These are phyloP conservation scores for Komagataea norvegica DNA, from an alignment of 1,139 yeast genomes.

Conservation along the genomic window DNA sequence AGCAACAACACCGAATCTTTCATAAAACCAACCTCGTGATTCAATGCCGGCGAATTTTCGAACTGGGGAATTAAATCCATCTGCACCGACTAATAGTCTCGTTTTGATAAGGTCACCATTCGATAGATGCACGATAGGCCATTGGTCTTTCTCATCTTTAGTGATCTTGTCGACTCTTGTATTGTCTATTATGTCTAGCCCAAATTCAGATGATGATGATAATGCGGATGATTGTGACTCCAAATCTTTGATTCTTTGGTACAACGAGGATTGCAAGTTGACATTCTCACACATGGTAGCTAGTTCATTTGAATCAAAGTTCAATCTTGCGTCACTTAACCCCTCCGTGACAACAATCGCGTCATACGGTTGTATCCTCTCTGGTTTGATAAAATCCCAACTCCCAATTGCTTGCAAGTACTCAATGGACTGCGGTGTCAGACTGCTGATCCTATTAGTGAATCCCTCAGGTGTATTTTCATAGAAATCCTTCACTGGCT, in stretches of 20 bases:
- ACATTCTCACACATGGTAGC: constrained; percentile 90
- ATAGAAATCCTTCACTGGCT: constrained; percentile 47
- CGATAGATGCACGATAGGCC: constrained; percentile 75
- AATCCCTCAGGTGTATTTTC: constrained; percentile 51
- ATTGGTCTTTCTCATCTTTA: constrained; percentile 39
- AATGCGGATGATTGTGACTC: constrained; percentile 24
- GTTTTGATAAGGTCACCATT: constrained; percentile 64
- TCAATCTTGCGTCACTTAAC: constrained; percentile 60
- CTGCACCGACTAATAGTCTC: constrained; percentile 85
- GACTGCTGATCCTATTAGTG: constrained; percentile 79
- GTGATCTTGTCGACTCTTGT: constrained; percentile 58
- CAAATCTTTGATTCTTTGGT: constrained; percentile 48
- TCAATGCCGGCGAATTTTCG: constrained; percentile 75
- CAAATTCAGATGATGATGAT: constrained; percentile 24
- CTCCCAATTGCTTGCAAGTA: constrained; percentile 68
- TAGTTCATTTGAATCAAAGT: constrained; percentile 58
- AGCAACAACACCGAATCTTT: constrained; percentile 87
- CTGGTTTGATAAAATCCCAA: constrained; percentile 65
- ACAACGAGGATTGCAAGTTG: constrained; percentile 72
- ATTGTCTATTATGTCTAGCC: constrained; percentile 52
- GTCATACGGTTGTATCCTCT: constrained; percentile 74
- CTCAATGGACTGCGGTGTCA: constrained; percentile 75
- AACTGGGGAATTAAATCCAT: constrained; percentile 94
- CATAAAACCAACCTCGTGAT: constrained; percentile 89
- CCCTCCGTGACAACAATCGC: constrained; percentile 87